These are phyloP conservation scores for Sugiyamaella pinicola DNA, from an alignment of 1,139 yeast species.

Conservation along the genomic window DNA sequence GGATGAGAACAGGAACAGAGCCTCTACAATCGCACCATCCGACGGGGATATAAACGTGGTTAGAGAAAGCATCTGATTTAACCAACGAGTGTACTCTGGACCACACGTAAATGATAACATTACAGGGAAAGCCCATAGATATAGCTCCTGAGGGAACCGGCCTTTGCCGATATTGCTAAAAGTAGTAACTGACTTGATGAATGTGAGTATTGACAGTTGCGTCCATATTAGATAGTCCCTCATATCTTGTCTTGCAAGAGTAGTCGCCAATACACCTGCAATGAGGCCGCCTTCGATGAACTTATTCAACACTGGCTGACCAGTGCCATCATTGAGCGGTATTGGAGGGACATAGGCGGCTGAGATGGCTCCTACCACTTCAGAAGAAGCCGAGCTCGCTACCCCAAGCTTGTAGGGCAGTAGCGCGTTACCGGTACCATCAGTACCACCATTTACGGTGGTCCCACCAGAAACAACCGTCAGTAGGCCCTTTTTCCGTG, in stretches of 20 bases:
- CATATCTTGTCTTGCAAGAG: constrained; percentile 9
- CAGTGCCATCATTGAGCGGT: constrained; percentile 18
- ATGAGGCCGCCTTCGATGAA: constrained; percentile 18
- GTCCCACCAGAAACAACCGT: neutral
- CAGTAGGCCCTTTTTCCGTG: constrained; percentile 6
- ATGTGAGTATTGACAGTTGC: constrained; percentile 17
- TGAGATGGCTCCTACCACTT: neutral
- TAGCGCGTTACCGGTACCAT: neutral
- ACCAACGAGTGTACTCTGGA: constrained; percentile 19
- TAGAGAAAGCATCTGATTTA: constrained; percentile 22
- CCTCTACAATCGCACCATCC: constrained; percentile 13
- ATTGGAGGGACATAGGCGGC: neutral
- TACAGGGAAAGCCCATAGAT: constrained; percentile 31
- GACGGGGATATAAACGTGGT: constrained; percentile 22
- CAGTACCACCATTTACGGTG: neutral
- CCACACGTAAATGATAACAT: constrained; percentile 24
- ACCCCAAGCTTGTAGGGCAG: neutral
- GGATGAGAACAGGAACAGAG: neutral
- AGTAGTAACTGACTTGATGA: constrained; percentile 7
- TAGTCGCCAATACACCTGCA: constrained; percentile 6
- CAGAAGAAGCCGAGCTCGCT: constrained; percentile 2
- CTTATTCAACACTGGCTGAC: constrained; percentile 19
- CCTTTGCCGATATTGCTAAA: neutral
- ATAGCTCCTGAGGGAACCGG: constrained; percentile 23
- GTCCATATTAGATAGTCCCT: constrained; percentile 19